Evolutionary conservation across 2,329 filamentous ascomycete species (phyloP).

Genomic region (Fusarium virguliforme): DNA sequence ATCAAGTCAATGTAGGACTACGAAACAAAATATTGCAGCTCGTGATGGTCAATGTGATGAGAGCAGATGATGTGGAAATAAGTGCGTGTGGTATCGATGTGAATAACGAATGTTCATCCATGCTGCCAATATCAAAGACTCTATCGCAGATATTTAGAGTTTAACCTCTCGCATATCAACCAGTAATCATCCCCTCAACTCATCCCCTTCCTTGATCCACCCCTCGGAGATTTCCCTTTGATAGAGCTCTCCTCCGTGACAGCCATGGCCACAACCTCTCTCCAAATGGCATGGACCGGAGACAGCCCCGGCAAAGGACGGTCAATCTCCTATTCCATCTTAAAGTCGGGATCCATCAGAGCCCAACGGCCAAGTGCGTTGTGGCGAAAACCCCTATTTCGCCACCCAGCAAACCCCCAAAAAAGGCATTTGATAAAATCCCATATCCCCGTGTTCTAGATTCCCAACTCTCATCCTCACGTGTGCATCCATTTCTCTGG

Average conservation of each 20-base stretch:
- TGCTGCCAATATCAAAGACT: not conserved
- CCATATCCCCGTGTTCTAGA: not conserved
- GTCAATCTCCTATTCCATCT: constrained; percentile 6
- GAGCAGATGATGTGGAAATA: no score
- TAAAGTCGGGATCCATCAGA: not conserved
- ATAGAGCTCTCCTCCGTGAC: constrained; percentile 4
- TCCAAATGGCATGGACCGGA: not conserved
- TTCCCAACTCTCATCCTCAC: not conserved
- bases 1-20: constrained; percentile 48
- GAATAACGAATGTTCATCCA: no score
- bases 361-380: not conserved
- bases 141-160: not conserved
- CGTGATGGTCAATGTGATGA: not conserved
- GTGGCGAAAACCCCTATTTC: constrained; percentile 3
- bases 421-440: constrained; percentile 6
- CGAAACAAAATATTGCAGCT: constrained; percentile 28
- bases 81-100: no score
- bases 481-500: not conserved
- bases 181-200: not conserved
- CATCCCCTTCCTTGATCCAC: not conserved
- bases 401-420: constrained; percentile 1
- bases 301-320: not conserved
- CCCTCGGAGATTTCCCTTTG: not conserved
- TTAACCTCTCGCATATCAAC: constrained; percentile 8
- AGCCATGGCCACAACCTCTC: not conserved